Percentiles rank a stretch among this genome's conserved stretches.
Evolutionary conservation across 768 basidiomycete species (phyloP).

Genomic region (Suillus sp.): DNA sequence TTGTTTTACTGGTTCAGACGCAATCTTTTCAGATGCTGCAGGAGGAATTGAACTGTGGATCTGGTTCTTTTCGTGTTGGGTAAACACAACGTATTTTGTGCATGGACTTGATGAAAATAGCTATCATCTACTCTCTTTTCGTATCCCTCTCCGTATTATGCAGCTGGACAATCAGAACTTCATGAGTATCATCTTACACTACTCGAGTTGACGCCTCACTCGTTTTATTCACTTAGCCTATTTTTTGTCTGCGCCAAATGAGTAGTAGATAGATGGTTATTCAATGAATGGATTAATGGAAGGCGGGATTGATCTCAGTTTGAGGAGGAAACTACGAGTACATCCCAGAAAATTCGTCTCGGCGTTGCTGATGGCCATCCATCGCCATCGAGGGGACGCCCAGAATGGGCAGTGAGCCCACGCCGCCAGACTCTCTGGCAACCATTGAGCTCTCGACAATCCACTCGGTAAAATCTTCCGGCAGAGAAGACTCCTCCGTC

Average conservation of each 20-base stretch:
- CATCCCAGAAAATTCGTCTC: constrained; percentile 52
- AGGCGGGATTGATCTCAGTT: constrained; percentile 20
- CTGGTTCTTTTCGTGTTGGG: constrained; percentile 17
- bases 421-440: constrained; percentile 16
- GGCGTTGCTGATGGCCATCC: constrained; percentile 12
- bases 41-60: constrained; percentile 54
- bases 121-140: constrained; percentile 37
- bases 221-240: constrained; percentile 19
- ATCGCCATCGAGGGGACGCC: constrained; percentile 19
- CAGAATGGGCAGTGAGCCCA: constrained; percentile 23
- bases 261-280: constrained; percentile 30
- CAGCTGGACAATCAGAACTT: constrained; percentile 24
- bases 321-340: constrained; percentile 46
- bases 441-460: constrained; percentile 24
- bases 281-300: constrained; percentile 20
- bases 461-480: constrained; percentile 22
- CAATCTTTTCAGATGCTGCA: constrained; percentile 81
- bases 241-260: constrained; percentile 23
- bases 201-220: constrained; percentile 22
- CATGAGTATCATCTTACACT: constrained; percentile 24
- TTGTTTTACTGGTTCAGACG: constrained; percentile 82
- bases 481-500: background rate
- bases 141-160: constrained; percentile 16
- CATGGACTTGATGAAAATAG: constrained; percentile 27
- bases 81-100: constrained; percentile 10